Evolutionary conservation across 805 yeast genomes (phyloP), one percentile per base, ranked within the genome.

Genomic region (Yamadazyma phyllophila): DNA sequence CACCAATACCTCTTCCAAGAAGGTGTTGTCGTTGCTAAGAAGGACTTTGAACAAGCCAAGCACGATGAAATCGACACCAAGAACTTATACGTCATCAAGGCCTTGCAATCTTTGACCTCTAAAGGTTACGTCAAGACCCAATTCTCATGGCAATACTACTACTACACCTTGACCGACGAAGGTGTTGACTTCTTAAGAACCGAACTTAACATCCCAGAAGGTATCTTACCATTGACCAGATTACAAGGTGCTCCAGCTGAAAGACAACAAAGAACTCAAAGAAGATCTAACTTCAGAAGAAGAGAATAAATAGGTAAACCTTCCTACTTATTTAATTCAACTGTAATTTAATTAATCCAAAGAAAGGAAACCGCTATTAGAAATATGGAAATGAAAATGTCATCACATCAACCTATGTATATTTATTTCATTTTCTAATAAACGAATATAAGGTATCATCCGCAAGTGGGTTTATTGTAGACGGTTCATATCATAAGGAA

Each of bases 61-160:
- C 99, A 94, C 81, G 98, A 94, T 69, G 97, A 89, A 71, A 88
- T 94, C 74, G 96, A 87, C 79, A 87, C 96, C 83, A 92, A 80
- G 82, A 94, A 94, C 95, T 85, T 94, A 76, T 94, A 76, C 73
- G 99, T 73, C 65, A 89, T 94, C 84, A 94, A 94, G 86, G 97
- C 99, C 71, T 85, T 94, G 77, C 99, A 94, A 82, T 92, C 98
- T 57, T 88, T 94, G 77, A 89, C 96, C 71, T 94, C 99, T 57
- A 89, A 86, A 78, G 99, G 99, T 76, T 94, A 70, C 85, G 98
- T 94, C 78, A 90, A 92, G 88, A 94, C 99, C 67, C 98, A 90
- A 81, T 94, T 92, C 86, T 92, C 98, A 70, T 94, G 99, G 99
- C 97, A 91, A 85, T 89, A 89, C 85, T 94, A 94, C 82, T 94